A percentile compares a stretch with the other conserved stretches of the same genome.
Conservation (phyloP, 306 rosid species). For the Leucaena leucocephala region DNA sequence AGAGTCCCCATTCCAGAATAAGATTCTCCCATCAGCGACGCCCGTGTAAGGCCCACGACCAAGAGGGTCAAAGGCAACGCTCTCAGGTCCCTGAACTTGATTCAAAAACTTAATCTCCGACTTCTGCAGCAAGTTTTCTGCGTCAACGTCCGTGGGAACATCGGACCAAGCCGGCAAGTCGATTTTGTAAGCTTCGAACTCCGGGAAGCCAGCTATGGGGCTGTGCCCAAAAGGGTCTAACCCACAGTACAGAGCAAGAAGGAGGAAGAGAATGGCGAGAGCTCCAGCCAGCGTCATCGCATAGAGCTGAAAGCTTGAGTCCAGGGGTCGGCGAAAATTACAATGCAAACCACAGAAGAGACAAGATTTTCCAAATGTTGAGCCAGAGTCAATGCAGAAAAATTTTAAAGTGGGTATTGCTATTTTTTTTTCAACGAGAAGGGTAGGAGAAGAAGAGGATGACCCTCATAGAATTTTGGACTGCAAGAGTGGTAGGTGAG, state of each 20-base stretch:
- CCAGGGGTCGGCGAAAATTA: background rate
- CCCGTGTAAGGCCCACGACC: slow-evolving; percentile 97
- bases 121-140: slow-evolving; percentile 68
- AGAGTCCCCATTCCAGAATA: slow-evolving; percentile 73
- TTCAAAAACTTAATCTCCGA: slow-evolving; percentile 77
- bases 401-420: background rate
- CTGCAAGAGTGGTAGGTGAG: slow-evolving; percentile 4
- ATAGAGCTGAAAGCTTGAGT: background rate
- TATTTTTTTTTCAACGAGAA: no score
- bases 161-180: slow-evolving; percentile 65
- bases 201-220: slow-evolving; percentile 61
- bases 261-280: slow-evolving; percentile 45
- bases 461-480: background rate
- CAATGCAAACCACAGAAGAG: background rate
- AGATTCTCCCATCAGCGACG: slow-evolving; percentile 81
- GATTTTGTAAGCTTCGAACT: slow-evolving; percentile 49
- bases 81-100: slow-evolving; percentile 89
- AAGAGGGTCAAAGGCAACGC: slow-evolving; percentile 75
- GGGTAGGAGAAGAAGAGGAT: background rate
- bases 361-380: background rate
- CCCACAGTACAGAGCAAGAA: slow-evolving; percentile 74
- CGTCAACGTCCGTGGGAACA: slow-evolving; percentile 61
- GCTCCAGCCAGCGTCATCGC: slow-evolving; percentile 45
- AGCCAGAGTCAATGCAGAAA: background rate
- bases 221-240: slow-evolving; percentile 77